Evolutionary conservation across 495 filamentous ascomycete genomes (phyloP).

Genomic region (Aspergillus bertholletiae): DNA sequence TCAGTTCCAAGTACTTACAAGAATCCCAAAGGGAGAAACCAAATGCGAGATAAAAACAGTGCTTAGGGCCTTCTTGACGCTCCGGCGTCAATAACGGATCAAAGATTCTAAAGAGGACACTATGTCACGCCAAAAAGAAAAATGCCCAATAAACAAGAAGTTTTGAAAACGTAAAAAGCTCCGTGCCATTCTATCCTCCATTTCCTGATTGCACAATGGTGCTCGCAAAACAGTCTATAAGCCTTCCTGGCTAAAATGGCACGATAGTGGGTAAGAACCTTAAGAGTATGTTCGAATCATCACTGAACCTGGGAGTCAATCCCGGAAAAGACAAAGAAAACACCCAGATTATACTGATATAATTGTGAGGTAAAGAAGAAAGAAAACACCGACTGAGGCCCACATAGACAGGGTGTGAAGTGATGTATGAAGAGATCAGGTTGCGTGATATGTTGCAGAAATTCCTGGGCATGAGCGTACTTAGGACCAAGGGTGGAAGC

Average conservation of each 20-base stretch:
- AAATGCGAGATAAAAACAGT: not conserved
- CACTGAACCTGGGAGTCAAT: not conserved
- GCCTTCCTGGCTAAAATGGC: slow-evolving; percentile 13
- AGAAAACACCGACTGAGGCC: not conserved
- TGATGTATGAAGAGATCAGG: not conserved
- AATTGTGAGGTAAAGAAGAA: slow-evolving; percentile 1
- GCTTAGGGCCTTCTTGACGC: not conserved
- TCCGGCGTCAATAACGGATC: not conserved
- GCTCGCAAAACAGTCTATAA: slow-evolving; percentile 26
- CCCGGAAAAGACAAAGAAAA: not conserved
- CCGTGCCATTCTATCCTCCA: slow-evolving; percentile 17
- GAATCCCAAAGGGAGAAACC: not conserved
- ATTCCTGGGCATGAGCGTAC: not conserved
- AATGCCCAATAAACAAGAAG: not conserved
- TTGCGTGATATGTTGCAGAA: not conserved
- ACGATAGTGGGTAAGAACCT: not conserved
- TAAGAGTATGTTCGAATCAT: slow-evolving; percentile 2
- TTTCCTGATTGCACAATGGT: slow-evolving; percentile 10
- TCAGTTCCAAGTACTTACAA: not conserved
- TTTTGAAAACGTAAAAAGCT: slow-evolving; percentile 4
- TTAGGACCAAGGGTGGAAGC: slow-evolving; percentile 33
- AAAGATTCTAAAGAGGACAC: not conserved
- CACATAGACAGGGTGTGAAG: slow-evolving; percentile 2
- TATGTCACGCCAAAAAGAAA: slow-evolving; percentile 3
- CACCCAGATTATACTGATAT: not conserved